Evolutionary conservation across 2,329 filamentous ascomycete species (phyloP), one percentile per base, ranked within the genome.

Genomic region (Pseudocercospora fuligena): DNA sequence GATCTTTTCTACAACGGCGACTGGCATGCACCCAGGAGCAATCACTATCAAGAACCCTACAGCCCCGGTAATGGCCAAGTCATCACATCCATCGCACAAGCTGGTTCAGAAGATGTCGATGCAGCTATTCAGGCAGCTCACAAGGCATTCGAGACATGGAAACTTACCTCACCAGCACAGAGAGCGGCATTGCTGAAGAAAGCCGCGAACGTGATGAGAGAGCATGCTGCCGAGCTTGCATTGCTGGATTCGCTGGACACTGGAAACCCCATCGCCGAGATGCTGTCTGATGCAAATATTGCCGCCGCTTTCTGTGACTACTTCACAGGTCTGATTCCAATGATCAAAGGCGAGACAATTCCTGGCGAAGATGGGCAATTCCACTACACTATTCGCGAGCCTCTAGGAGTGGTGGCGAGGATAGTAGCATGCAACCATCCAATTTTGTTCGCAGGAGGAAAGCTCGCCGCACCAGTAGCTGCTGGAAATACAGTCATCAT

Each of bases 391-490:
- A 58, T 78, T 2, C 83, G 86, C 16, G 80, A 84, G 5, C 85
- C 87, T 0, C 82, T 88, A 0, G 88, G 87, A 1, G 86, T 89
- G 1, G 85, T 87, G 0, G 84, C 81, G 1, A 82, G 84, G 58
- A 84, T 88, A 66, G 86, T 86, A 0, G 84, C 86, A 0, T 88
- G 87, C 76, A 88, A 88, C 73, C 85, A 87, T 67, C 86, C 86
- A 2, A 78, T 88, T 25, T 80, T 88, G 53, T 87, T 87, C 68
- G 84, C 85, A 1, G 84, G 86, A 54, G 87, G 86, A 2, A 79
- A 80, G 68, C 68, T 78, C 36, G 77, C 74, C 8, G 74, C 78
- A 14, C 74, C 77, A 6, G 67, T 79, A 14, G 77, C 76, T 14
- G 76, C 75, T 1, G 78, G 78, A 3, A 80, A 79, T 64, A 73